Conservation (phyloP, 116 monocot species). For the Papilionanthe hybrid region DNA sequence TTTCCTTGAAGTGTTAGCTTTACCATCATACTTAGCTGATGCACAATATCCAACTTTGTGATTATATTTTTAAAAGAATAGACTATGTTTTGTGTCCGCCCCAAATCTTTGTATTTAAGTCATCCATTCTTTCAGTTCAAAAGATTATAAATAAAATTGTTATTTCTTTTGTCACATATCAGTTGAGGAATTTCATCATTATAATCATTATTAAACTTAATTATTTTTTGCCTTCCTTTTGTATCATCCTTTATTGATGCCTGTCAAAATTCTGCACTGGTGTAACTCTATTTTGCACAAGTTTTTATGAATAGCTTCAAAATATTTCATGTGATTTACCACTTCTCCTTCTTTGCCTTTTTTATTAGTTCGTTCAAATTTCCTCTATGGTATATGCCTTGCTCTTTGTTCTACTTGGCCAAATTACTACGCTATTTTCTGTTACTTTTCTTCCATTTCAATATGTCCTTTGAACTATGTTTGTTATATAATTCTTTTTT, state of each 20-base stretch:
- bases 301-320: not conserved
- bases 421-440: not conserved
- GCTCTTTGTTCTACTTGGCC: not conserved
- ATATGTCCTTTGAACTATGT: not conserved
- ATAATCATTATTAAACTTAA: not conserved
- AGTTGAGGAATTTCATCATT: not conserved
- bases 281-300: not conserved
- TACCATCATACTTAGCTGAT: not conserved
- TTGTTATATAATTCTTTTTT: too few relatives aligned
- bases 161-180: not conserved
- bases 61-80: not conserved
- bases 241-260: not conserved
- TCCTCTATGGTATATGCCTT: not conserved
- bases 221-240: not conserved
- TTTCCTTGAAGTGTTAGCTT: not conserved
- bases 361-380: not conserved
- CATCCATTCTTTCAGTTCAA: slow-evolving; percentile 1
- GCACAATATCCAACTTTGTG: slow-evolving; percentile 1
- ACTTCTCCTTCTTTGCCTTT: not conserved
- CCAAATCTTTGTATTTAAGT: not conserved
- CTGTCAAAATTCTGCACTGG: not conserved
- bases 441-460: not conserved
- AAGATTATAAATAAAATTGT: not conserved
- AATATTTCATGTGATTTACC: not conserved
- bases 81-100: not conserved